Conservation (phyloP, 2,329 filamentous ascomycete genomes). For the Colletotrichum sp. region DNA sequence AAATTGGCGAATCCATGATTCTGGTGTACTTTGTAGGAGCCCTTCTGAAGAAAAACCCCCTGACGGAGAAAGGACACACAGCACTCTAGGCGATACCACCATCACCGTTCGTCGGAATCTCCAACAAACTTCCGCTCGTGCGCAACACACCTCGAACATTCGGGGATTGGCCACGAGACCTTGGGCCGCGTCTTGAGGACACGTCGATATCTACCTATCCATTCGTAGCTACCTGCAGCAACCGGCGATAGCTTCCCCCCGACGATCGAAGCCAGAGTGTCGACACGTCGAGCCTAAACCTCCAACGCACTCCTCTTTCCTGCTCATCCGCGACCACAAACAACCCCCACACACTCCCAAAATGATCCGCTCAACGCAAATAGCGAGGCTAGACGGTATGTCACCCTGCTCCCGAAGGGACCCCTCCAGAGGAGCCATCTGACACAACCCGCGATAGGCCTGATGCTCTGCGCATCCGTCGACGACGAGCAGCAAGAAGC, state of each 20-base stretch:
- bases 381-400: slow-evolving; percentile 88
- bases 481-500: slow-evolving; percentile 85
- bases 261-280: neutral
- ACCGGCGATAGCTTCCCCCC: neutral
- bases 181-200: neutral
- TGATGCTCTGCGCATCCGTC: slow-evolving; percentile 93
- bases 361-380: slow-evolving; percentile 94
- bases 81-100: neutral
- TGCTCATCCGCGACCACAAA: neutral
- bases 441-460: slow-evolving; percentile 60
- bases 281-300: neutral
- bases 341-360: slow-evolving; percentile 17
- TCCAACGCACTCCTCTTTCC: neutral
- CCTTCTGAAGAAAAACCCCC: neutral
- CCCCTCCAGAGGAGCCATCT: neutral
- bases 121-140: neutral
- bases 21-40: neutral
- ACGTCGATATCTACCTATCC: slow-evolving; percentile 3
- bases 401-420: slow-evolving; percentile 5
- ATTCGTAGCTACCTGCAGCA: neutral
- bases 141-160: neutral
- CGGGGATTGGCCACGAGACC: neutral
- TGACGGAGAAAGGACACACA: slow-evolving; percentile 6
- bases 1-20: slow-evolving; percentile 9
- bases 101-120: neutral